A percentile compares a stretch with the other conserved stretches of the same genome.
phyloP scores from a whole-genome alignment of 1,284 basidiomycete genomes.

The Marasmius oreades region DNA sequence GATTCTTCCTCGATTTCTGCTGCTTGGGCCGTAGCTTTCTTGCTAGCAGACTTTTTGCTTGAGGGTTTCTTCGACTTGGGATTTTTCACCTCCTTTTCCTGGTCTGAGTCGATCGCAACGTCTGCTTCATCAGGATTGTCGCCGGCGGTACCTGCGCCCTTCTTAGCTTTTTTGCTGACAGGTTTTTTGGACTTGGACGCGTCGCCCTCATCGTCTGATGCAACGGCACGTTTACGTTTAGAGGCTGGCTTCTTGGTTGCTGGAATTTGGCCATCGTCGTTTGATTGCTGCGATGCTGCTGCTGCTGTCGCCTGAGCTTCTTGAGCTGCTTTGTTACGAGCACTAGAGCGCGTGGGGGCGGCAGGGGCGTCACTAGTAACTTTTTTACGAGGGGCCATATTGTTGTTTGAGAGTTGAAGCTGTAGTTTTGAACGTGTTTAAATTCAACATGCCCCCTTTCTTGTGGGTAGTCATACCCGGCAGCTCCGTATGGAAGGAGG shows the following conservation, averaged over 20 bases:
- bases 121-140: slow-evolving; percentile 20
- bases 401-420: slow-evolving; percentile 5
- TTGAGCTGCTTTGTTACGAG: slow-evolving; percentile 24
- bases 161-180: slow-evolving; percentile 37
- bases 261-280: slow-evolving; percentile 3
- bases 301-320: slow-evolving; percentile 14
- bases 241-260: slow-evolving; percentile 13
- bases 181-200: slow-evolving; percentile 23
- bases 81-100: slow-evolving; percentile 20
- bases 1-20: slow-evolving; percentile 18
- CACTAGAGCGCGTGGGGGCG: slow-evolving; percentile 29
- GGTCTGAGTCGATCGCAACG: slow-evolving; percentile 16
- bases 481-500: slow-evolving; percentile 11
- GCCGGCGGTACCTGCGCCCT: slow-evolving; percentile 15
- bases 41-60: slow-evolving; percentile 28
- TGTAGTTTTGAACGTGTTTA: slow-evolving; percentile 8
- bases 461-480: neutral
- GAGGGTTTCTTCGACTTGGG: slow-evolving; percentile 13
- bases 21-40: slow-evolving; percentile 33
- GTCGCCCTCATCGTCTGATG: slow-evolving; percentile 18
- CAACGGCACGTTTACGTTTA: slow-evolving; percentile 12
- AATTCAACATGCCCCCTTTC: neutral
- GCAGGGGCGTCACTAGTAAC: slow-evolving; percentile 21
- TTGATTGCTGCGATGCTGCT: neutral
- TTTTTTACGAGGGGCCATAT: slow-evolving; percentile 36